Conservation (phyloP, 208 protist species). For the Crithidia mellificae region DNA sequence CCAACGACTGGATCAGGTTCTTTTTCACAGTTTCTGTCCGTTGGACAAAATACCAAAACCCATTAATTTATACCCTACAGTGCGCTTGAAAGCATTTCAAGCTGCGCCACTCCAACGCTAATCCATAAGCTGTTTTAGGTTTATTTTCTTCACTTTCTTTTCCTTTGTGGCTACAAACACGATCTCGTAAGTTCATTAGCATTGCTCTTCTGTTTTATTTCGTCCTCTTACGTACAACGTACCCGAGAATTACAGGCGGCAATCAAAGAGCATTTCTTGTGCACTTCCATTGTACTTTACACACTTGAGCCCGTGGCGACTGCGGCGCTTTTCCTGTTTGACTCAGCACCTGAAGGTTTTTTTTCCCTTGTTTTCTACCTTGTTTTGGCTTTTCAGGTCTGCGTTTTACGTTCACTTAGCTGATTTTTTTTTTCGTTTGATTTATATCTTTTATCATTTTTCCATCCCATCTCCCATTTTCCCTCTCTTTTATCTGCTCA, state of each 20-base stretch:
- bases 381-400: not conserved
- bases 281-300: too few relatives aligned
- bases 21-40: not conserved
- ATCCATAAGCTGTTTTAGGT: too few relatives aligned
- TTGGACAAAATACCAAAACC: not conserved
- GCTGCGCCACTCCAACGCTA: not conserved
- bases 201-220: too few relatives aligned
- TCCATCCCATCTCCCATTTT: slow-evolving; percentile 2
- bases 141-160: not conserved
- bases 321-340: too few relatives aligned
- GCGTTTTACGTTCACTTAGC: not conserved
- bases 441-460: not conserved
- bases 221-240: too few relatives aligned
- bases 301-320: too few relatives aligned
- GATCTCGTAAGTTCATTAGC: too few relatives aligned
- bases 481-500: not conserved
- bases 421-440: not conserved
- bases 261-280: too few relatives aligned
- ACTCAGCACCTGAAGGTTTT: not conserved
- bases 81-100: not conserved
- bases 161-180: too few relatives aligned
- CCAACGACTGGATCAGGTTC: too few relatives aligned
- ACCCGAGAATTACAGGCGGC: too few relatives aligned
- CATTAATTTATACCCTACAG: not conserved
- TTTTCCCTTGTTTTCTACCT: slow-evolving; percentile 12